Conservation (phyloP, 495 filamentous ascomycete species). For the Pseudoneurospora amorphoporcata region DNA sequence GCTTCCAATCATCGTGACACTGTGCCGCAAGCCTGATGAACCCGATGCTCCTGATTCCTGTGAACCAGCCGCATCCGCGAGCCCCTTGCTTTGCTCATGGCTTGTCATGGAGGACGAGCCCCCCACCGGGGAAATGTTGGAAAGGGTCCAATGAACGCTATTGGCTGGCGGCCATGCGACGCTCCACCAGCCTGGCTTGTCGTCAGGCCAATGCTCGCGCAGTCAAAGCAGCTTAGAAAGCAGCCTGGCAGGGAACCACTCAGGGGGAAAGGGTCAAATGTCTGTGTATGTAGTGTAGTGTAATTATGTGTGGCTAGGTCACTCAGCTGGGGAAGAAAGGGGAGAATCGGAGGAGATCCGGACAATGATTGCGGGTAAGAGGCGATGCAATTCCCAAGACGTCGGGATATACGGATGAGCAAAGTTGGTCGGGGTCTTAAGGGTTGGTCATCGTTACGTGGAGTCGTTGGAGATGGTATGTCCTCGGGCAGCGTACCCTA, state of each 20-base stretch:
- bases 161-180: background rate
- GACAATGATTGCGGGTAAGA: background rate
- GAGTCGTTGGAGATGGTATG: background rate
- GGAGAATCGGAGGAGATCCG: background rate
- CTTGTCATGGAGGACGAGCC: background rate
- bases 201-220: background rate
- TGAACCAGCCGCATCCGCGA: background rate
- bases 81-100: background rate
- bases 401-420: background rate
- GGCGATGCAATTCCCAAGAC: background rate
- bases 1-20: background rate
- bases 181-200: background rate
- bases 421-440: background rate
- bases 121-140: background rate
- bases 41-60: background rate
- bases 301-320: background rate
- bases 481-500: background rate
- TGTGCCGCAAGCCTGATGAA: background rate
- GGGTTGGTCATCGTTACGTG: background rate
- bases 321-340: background rate
- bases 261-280: background rate
- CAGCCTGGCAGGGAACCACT: background rate
- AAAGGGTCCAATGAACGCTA: background rate
- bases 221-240: background rate
- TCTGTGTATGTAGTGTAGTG: background rate